A percentile compares a stretch with the other conserved stretches of the same genome.
These are phyloP conservation scores for Paxillus involutus DNA, from an alignment of 768 basidiomycete genomes.

Conservation along the genomic window DNA sequence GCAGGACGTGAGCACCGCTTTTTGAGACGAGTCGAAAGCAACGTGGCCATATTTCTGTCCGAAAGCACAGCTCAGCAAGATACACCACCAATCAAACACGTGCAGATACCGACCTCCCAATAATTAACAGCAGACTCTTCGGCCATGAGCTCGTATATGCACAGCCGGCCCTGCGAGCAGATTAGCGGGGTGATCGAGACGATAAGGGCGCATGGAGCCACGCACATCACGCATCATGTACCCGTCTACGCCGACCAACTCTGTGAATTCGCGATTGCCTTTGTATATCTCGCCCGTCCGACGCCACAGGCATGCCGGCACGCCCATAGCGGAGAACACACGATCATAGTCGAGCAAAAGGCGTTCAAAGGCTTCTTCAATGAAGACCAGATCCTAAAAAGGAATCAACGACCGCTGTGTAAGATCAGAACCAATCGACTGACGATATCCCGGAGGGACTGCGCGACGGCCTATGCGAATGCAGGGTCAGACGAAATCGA, in stretches of 20 bases:
- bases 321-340: conserved; percentile 92
- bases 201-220: not conserved
- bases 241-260: conserved; percentile 84
- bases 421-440: conserved; percentile 15
- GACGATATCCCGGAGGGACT: conserved; percentile 81
- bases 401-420: not conserved
- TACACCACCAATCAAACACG: not conserved
- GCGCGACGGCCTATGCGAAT: conserved; percentile 62
- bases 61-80: not conserved
- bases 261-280: conserved; percentile 93
- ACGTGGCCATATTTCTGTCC: conserved; percentile 92
- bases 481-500: not conserved
- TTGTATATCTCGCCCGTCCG: conserved; percentile 99
- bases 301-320: conserved; percentile 95
- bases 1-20: conserved; percentile 91
- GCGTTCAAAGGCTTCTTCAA: conserved; percentile 49
- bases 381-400: too few relatives aligned
- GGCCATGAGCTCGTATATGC: conserved; percentile 98
- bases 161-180: conserved; percentile 69
- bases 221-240: conserved; percentile 84
- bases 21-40: conserved; percentile 84
- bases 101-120: conserved; percentile 72
- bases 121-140: conserved; percentile 97
- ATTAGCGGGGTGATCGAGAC: not conserved
- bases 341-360: conserved; percentile 94